These are phyloP conservation scores for Umbilicaria muhlenbergii DNA, from an alignment of 495 filamentous ascomycete species.

Conservation along the genomic window DNA sequence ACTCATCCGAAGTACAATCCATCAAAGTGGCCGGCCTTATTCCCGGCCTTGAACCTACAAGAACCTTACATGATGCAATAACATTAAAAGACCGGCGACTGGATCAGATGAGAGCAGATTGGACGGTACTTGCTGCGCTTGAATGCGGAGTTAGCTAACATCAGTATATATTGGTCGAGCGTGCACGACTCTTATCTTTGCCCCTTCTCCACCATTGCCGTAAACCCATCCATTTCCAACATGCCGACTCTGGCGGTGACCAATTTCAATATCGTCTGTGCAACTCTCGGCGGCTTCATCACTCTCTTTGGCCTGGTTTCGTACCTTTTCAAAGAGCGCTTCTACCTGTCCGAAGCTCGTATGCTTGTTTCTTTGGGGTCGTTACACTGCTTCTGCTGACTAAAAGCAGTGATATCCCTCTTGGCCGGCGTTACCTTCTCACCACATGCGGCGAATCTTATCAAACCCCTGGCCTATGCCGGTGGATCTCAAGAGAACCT, in stretches of 20 bases:
- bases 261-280: constrained; percentile 83
- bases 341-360: constrained; percentile 86
- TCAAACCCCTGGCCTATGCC: constrained; percentile 65
- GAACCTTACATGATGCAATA: background rate
- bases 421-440: constrained; percentile 58
- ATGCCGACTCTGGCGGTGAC: constrained; percentile 69
- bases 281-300: constrained; percentile 74
- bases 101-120: background rate
- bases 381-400: constrained; percentile 3
- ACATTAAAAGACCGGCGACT: background rate
- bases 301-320: constrained; percentile 78
- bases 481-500: constrained; percentile 41
- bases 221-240: constrained; percentile 7
- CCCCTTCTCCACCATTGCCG: background rate
- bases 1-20: too few relatives aligned
- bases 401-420: constrained; percentile 56
- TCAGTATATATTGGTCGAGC: background rate
- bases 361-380: constrained; percentile 18
- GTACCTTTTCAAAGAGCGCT: constrained; percentile 76
- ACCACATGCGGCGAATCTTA: constrained; percentile 60
- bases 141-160: background rate
- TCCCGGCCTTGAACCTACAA: background rate
- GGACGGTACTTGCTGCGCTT: too few relatives aligned
- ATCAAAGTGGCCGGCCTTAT: background rate
- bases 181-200: background rate